Percentiles rank a stretch among this genome's conserved stretches.
phyloP scores from a whole-genome alignment of 1,284 basidiomycete species.

The Cystobasidium sp. region DNA sequence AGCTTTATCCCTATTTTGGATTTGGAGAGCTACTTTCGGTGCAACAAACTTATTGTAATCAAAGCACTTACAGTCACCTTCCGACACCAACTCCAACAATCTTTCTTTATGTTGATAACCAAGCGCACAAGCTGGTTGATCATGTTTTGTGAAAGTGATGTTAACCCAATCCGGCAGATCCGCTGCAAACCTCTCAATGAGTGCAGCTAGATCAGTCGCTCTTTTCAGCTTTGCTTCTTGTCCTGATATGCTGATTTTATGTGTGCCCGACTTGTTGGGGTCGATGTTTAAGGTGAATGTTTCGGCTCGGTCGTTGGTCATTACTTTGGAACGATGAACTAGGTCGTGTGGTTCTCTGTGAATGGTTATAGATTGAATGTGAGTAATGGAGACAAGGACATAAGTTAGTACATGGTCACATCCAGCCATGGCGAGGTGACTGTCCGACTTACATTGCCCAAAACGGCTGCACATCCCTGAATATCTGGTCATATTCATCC shows the following conservation, averaged over 20 bases:
- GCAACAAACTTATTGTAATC: too few species aligned
- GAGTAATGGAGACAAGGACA: too few species aligned
- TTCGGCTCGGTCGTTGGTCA: conserved; percentile 41
- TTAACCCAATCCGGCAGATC: conserved; percentile 56
- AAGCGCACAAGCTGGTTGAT: conserved; percentile 61
- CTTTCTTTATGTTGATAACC: conserved; percentile 57
- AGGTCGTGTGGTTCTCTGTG: conserved; percentile 42
- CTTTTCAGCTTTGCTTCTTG: conserved; percentile 48
- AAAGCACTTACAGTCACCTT: conserved; percentile 59
- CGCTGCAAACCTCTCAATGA: conserved; percentile 56
- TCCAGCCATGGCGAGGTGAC: too few species aligned
- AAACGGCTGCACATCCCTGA: conserved; percentile 47
- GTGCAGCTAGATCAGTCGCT: conserved; percentile 52
- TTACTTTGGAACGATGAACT: conserved; percentile 35
- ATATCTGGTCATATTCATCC: conserved; percentile 56
- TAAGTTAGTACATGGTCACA: too few species aligned
- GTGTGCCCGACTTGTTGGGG: conserved; percentile 14
- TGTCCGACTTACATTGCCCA: conserved; percentile 44
- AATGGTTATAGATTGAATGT: neutral
- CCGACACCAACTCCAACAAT: conserved; percentile 57
- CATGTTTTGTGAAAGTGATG: conserved; percentile 60
- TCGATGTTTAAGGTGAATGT: conserved; percentile 40
- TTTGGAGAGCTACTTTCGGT: too few species aligned
- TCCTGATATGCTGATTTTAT: conserved; percentile 33
- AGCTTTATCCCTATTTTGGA: neutral